Percentiles rank a stretch among this genome's conserved stretches.
These are phyloP conservation scores for Wickerhamomyces canadensis DNA, from an alignment of 805 yeast genomes.

Conservation along the genomic window DNA sequence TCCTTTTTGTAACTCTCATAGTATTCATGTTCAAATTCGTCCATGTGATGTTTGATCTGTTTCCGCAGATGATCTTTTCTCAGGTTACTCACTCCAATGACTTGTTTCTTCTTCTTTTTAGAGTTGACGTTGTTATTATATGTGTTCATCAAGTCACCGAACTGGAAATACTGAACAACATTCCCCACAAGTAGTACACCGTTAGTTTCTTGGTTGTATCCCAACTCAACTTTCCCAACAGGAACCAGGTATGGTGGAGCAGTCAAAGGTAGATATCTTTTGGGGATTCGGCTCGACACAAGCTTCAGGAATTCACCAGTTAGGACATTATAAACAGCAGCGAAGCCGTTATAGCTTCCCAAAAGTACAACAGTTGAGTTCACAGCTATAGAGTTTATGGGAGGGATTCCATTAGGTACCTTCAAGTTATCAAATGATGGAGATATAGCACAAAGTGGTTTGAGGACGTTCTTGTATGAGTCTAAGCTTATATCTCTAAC, in stretches of 20 bases:
- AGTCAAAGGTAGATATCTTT: conserved; percentile 8
- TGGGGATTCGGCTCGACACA: conserved; percentile 16
- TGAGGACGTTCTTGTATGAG: background rate
- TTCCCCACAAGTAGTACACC: conserved; percentile 16
- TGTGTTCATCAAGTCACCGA: conserved; percentile 12
- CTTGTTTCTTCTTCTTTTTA: conserved; percentile 11
- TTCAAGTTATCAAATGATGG: conserved; percentile 15
- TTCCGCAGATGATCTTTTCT: conserved; percentile 15
- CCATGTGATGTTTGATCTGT: conserved; percentile 15
- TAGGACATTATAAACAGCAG: conserved; percentile 18
- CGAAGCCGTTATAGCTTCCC: conserved; percentile 21
- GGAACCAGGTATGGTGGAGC: conserved; percentile 12
- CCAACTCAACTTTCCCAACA: conserved; percentile 11
- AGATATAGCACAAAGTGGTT: conserved; percentile 1
- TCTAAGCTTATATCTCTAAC: conserved; percentile 8
- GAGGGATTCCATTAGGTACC: conserved; percentile 12
- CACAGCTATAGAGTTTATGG: conserved; percentile 15
- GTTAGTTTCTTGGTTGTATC: conserved; percentile 6
- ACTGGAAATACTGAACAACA: conserved; percentile 19
- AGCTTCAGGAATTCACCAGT: conserved; percentile 15
- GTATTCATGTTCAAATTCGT: conserved; percentile 18
- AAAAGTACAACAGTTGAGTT: conserved; percentile 18
- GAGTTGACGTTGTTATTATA: too few relatives aligned
- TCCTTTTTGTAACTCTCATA: conserved; percentile 10
- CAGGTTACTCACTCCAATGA: conserved; percentile 12